Percentiles rank a stretch among this genome's conserved stretches.
Conservation (phyloP, 73 alveolate species). For the Tetrahymena elliotti region DNA sequence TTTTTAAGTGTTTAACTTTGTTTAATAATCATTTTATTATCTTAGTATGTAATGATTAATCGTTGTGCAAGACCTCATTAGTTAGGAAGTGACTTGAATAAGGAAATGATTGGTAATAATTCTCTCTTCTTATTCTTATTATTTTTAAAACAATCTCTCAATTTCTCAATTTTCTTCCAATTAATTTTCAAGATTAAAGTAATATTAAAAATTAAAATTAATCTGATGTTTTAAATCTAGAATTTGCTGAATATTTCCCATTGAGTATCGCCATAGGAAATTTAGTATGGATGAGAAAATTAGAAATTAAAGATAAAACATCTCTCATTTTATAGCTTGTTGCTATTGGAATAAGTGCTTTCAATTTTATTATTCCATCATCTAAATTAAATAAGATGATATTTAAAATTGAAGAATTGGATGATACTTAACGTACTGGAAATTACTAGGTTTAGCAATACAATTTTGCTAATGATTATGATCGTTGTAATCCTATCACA, state of each 20-base stretch:
- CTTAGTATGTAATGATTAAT: not conserved
- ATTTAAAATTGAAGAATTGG: not conserved
- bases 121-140: no score
- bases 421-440: not conserved
- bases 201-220: no score
- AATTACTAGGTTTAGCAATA: not conserved
- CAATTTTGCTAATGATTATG: not conserved
- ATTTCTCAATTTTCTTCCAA: no score
- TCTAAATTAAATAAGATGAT: not conserved
- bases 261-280: not conserved
- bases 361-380: not conserved
- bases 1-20: not conserved
- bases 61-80: not conserved
- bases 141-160: not conserved
- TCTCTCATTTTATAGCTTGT: not conserved
- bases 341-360: not conserved
- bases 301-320: not conserved
- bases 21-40: not conserved
- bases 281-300: not conserved
- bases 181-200: no score
- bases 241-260: not conserved
- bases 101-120: not conserved
- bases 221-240: not conserved
- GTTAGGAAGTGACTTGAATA: not conserved
- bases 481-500: not conserved